These are phyloP conservation scores for Mycosarcoma mackinlayi DNA, from an alignment of 1,284 basidiomycete genomes.

Conservation along the genomic window DNA sequence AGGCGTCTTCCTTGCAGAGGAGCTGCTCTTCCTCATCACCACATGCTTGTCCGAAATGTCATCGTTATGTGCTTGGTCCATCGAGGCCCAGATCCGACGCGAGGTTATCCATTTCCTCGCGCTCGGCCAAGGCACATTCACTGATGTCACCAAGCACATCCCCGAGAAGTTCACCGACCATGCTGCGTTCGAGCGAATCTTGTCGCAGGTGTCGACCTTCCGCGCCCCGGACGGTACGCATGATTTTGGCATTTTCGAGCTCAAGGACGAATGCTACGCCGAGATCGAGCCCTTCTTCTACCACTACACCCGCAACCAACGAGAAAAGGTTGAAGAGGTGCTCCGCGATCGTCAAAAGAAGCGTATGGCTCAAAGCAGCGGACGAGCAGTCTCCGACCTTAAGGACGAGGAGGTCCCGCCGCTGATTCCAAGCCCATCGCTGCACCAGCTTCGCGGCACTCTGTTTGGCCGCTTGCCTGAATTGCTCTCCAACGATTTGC, in stretches of 20 bases:
- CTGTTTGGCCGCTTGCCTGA: conserved; percentile 46
- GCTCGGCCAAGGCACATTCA: conserved; percentile 86
- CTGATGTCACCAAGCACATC: conserved; percentile 89
- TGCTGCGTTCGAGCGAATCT: conserved; percentile 81
- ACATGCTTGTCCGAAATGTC: conserved; percentile 86
- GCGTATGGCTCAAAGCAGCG: conserved; percentile 27
- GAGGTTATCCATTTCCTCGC: conserved; percentile 93
- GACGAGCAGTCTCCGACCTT: conserved; percentile 23
- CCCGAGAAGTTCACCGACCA: conserved; percentile 90
- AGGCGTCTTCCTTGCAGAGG: conserved; percentile 87
- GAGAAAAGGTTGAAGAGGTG: conserved; percentile 89
- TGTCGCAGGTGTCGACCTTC: conserved; percentile 84
- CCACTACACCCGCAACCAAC: conserved; percentile 93
- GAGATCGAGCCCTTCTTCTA: conserved; percentile 96
- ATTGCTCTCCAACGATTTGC: conserved; percentile 34
- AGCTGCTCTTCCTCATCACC: conserved; percentile 87
- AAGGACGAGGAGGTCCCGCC: conserved; percentile 46
- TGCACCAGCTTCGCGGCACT: conserved; percentile 43
- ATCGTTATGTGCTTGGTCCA: conserved; percentile 78
- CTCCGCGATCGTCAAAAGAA: conserved; percentile 69
- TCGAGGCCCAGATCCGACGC: conserved; percentile 78
- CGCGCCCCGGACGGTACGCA: conserved; percentile 79
- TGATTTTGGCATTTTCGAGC: conserved; percentile 86
- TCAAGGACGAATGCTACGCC: conserved; percentile 83
- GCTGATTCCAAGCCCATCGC: conserved; percentile 16